A percentile compares a stretch with the other conserved stretches of the same genome.
phyloP scores from a whole-genome alignment of 768 basidiomycete species.

The Mycena vitilis region DNA sequence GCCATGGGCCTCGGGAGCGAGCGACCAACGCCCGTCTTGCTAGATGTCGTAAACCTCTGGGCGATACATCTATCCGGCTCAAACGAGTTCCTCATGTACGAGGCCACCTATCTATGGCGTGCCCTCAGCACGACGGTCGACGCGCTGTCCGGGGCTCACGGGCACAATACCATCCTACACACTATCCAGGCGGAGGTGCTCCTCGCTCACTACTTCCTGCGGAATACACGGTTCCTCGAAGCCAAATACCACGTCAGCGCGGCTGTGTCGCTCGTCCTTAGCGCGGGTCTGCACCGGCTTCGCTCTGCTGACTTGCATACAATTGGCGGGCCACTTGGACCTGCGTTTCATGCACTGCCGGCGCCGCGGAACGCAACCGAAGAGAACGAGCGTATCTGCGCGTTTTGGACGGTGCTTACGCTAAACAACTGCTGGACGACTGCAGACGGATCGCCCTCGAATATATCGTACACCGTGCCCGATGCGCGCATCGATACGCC shows the following conservation, averaged over 20 bases:
- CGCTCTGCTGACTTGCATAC: not conserved
- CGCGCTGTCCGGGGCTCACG: not conserved
- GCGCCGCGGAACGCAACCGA: constrained; percentile 43
- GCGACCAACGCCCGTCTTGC: not conserved
- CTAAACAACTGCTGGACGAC: constrained; percentile 49
- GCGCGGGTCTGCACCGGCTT: not conserved
- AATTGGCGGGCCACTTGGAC: not conserved
- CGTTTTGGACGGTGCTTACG: constrained; percentile 47
- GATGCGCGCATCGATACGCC: not conserved
- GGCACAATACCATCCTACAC: constrained; percentile 16
- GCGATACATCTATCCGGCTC: constrained; percentile 22
- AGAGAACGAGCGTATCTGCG: constrained; percentile 35
- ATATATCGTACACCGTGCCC: not conserved
- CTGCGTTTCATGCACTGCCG: constrained; percentile 31
- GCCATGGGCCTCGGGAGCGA: not conserved
- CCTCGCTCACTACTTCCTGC: constrained; percentile 56
- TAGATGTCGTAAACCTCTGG: not conserved
- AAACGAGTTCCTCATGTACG: not conserved
- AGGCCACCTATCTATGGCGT: not conserved
- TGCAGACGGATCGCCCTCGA: constrained; percentile 31
- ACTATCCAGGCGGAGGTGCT: constrained; percentile 54
- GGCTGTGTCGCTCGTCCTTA: not conserved
- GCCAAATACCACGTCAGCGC: constrained; percentile 51
- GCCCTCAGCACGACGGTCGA: not conserved
- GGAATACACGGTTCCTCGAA: constrained; percentile 52